These are phyloP conservation scores for Vigna mungo DNA, from an alignment of 306 rosid species.

Conservation along the genomic window DNA sequence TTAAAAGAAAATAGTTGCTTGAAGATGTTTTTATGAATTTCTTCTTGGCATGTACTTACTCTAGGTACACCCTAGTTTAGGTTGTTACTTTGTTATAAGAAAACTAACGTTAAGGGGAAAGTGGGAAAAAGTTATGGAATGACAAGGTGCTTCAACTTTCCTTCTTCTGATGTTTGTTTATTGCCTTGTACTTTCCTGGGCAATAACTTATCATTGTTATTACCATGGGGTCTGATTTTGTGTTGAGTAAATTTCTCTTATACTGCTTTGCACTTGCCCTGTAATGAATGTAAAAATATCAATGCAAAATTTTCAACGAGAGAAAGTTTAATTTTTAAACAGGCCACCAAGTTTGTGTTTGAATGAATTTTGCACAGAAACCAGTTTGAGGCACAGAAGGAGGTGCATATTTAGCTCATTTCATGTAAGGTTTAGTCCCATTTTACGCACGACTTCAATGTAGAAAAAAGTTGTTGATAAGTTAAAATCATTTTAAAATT, in stretches of 20 bases:
- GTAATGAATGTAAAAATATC: not conserved
- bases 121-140: constrained; percentile 5
- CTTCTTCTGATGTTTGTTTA: not conserved
- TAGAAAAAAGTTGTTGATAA: too few relatives aligned
- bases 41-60: constrained; percentile 8
- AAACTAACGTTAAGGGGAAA: constrained; percentile 12
- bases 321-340: not conserved
- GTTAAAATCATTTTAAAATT: too few relatives aligned
- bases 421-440: too few relatives aligned
- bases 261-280: not conserved
- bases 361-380: not conserved
- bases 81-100: constrained; percentile 5
- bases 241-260: not conserved
- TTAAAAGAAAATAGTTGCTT: not conserved
- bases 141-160: constrained; percentile 21
- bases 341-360: not conserved
- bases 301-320: not conserved
- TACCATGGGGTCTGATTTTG: not conserved
- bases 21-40: constrained; percentile 16
- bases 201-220: not conserved
- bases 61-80: constrained; percentile 26
- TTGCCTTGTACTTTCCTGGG: not conserved
- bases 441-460: too few relatives aligned
- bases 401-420: too few relatives aligned
- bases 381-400: too few relatives aligned